These are phyloP conservation scores for Gossypium raimondii DNA, from an alignment of 345 rosid genomes.

Conservation along the genomic window DNA sequence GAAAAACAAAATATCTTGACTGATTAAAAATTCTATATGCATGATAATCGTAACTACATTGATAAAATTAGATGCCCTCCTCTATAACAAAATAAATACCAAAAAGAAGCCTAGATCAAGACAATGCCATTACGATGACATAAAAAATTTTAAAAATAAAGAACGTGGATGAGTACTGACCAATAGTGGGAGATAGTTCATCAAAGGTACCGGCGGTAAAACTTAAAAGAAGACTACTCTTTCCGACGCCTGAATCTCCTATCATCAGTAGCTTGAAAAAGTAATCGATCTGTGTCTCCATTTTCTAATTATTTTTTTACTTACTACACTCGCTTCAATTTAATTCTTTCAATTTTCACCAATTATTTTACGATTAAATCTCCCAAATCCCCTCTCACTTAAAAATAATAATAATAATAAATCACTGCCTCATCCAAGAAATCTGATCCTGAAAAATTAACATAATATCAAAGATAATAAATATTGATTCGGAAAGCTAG, in stretches of 20 bases:
- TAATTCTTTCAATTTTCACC: neutral
- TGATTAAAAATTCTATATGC: no score
- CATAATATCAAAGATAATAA: neutral
- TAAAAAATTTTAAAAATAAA: neutral
- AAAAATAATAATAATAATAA: no score
- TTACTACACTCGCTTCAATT: neutral
- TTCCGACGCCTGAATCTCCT: slow-evolving; percentile 57
- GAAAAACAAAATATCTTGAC: no score
- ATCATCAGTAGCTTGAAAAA: slow-evolving; percentile 50
- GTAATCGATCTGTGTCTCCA: slow-evolving; percentile 36
- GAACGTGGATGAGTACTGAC: slow-evolving; percentile 16
- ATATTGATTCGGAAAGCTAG: neutral
- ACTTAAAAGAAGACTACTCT: slow-evolving; percentile 49
- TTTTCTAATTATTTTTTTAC: neutral
- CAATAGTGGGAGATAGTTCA: slow-evolving; percentile 48
- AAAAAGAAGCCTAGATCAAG: no score
- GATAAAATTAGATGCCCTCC: no score
- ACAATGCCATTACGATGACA: no score
- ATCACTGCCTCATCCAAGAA: neutral
- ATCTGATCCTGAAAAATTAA: neutral
- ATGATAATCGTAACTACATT: no score
- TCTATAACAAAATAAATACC: no score
- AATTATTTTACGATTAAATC: neutral
- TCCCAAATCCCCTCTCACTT: neutral
- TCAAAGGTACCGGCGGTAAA: slow-evolving; percentile 38